phyloP scores from a whole-genome alignment of 306 rosid species.

The Medicago ruthenica region DNA sequence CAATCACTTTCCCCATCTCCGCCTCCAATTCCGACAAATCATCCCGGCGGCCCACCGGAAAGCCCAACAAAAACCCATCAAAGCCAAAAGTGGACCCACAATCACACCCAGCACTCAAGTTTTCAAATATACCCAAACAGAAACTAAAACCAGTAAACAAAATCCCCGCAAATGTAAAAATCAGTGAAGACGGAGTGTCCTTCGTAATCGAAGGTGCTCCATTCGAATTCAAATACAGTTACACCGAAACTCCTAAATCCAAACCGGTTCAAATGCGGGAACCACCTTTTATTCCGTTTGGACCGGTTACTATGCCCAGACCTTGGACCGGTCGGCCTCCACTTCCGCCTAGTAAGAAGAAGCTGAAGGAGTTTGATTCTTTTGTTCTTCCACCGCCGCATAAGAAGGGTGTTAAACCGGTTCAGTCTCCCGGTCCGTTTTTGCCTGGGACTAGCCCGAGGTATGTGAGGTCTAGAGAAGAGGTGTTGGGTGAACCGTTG shows the following conservation, averaged over 20 bases:
- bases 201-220: slow-evolving; percentile 67
- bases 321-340: slow-evolving; percentile 94
- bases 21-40: slow-evolving; percentile 32
- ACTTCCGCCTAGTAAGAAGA: slow-evolving; percentile 79
- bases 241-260: slow-evolving; percentile 85
- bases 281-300: slow-evolving; percentile 72
- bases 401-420: slow-evolving; percentile 86
- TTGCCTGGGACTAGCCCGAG: slow-evolving; percentile 72
- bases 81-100: slow-evolving; percentile 39
- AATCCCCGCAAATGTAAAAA: slow-evolving; percentile 49
- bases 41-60: slow-evolving; percentile 55
- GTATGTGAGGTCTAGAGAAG: slow-evolving; percentile 73
- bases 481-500: slow-evolving; percentile 78
- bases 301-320: slow-evolving; percentile 70
- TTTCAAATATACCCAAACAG: slow-evolving; percentile 38
- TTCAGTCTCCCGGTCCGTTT: slow-evolving; percentile 86
- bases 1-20: slow-evolving; percentile 60
- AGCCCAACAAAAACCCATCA: slow-evolving; percentile 62
- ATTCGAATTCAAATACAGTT: slow-evolving; percentile 92
- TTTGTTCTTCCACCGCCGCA: slow-evolving; percentile 81
- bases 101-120: slow-evolving; percentile 58
- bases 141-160: slow-evolving; percentile 43
- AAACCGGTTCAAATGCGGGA: slow-evolving; percentile 82
- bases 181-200: slow-evolving; percentile 68
- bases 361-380: slow-evolving; percentile 77